These are phyloP conservation scores for Ganoderma lingzhi DNA, from an alignment of 1,284 basidiomycete species.

Conservation along the genomic window DNA sequence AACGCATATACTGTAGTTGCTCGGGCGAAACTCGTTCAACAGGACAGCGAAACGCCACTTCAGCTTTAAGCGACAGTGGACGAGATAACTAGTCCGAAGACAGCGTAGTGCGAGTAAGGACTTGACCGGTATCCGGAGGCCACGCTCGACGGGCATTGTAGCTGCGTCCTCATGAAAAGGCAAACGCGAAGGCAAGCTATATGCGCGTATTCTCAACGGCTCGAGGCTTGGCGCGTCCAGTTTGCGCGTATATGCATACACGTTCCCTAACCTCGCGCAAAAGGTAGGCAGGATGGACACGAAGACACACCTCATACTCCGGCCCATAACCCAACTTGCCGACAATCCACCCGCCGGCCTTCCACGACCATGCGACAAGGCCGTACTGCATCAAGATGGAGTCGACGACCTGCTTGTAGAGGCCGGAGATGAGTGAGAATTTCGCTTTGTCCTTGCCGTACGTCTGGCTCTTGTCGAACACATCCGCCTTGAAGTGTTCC, in stretches of 20 bases:
- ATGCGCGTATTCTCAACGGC: neutral
- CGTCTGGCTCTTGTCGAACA: conserved; percentile 88
- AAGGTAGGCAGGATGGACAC: neutral
- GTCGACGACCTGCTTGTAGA: conserved; percentile 80
- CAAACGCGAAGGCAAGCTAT: neutral
- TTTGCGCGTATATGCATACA: neutral
- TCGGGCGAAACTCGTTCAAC: no score
- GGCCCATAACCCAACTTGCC: conserved; percentile 65
- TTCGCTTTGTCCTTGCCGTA: conserved; percentile 95
- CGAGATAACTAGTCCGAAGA: no score
- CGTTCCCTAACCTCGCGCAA: neutral
- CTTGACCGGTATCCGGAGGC: neutral
- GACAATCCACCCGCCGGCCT: conserved; percentile 58
- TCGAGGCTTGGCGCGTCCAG: neutral
- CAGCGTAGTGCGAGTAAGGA: no score
- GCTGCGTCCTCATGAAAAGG: neutral
- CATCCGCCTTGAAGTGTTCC: conserved; percentile 74
- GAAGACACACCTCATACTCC: conserved; percentile 67
- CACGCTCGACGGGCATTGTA: no score
- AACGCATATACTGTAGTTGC: no score
- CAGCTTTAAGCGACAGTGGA: no score
- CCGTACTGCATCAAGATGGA: conserved; percentile 79
- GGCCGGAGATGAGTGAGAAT: conserved; percentile 77
- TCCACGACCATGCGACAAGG: conserved; percentile 86
- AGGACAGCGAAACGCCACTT: no score